Evolutionary conservation across 2,329 filamentous ascomycete species (phyloP), one percentile per base, ranked within the genome.

Genomic region (Penicillium sp.): DNA sequence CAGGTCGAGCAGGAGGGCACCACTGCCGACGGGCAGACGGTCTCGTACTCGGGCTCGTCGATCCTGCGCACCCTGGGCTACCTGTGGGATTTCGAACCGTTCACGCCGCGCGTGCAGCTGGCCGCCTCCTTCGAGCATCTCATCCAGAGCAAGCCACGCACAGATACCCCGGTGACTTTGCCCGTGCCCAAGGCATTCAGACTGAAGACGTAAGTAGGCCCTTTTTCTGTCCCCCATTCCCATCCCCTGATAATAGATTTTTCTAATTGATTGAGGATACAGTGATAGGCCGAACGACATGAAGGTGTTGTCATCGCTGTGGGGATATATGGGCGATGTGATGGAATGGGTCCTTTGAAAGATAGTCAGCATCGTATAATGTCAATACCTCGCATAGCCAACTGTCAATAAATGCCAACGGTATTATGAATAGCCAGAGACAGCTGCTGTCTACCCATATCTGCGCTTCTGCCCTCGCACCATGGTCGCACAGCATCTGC

Each of bases 1-100:
- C 30, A 43, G 20, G 57, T 62, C 4, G 60, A 63, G 47, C 58
- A 62, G 49, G 58, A 59, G 47, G 58, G 58, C 2, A 53, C 29
- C 2, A 56, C 51, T n/a, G 38, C 35, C 1, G 30, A 51, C 2
- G 58, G 56, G 2, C 7, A 55, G 29, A 44, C 44, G 1, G 48
- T 55, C 2, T 59, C 55, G 1, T 64, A 62, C 36, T 59, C 56
- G 17, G 54, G 55, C 17, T 50, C 54, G 1, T 62, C 58, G 0
- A 54, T 62, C 13, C 47, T 62, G 27, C 47, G 56, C 9, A 61
- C 57, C 3, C 47, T 64, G 3, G 60, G 59, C n/a, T 60, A 62
- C 16, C 53, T 63, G 7, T 64, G 60, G 60, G 59, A 64, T 33
- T 60, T 64, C 44, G 54, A 59, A 13, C 54, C 55, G 2, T 62